Conservation (phyloP, 2,329 filamentous ascomycete species). For the Phaeosphaeriaceae sp. region DNA sequence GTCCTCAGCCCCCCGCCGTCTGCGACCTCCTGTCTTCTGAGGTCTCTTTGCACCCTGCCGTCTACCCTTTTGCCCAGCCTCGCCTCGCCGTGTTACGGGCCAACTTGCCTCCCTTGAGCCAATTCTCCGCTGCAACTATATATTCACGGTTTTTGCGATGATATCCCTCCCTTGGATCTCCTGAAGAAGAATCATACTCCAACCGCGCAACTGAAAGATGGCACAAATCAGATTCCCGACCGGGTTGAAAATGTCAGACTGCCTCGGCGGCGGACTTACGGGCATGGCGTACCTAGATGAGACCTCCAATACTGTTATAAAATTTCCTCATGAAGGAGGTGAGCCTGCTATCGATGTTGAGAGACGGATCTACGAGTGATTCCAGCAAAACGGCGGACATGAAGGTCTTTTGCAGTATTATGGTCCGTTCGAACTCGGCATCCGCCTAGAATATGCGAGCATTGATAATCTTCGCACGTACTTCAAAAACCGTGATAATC, state of each 20-base stretch:
- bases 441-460: conserved; percentile 16
- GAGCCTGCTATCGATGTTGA: conserved; percentile 14
- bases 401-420: conserved; percentile 11
- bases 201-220: conserved; percentile 13
- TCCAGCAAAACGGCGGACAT: conserved; percentile 16
- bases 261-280: conserved; percentile 9
- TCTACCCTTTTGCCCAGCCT: conserved; percentile 9
- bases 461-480: conserved; percentile 5
- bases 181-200: conserved; percentile 13
- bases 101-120: conserved; percentile 11
- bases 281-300: conserved; percentile 15
- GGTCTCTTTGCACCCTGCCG: conserved; percentile 6
- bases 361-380: conserved; percentile 19
- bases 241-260: conserved; percentile 12
- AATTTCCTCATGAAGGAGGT: conserved; percentile 17
- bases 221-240: conserved; percentile 14
- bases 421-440: conserved; percentile 12
- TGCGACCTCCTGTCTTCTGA: conserved; percentile 10
- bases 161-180: conserved; percentile 11
- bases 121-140: conserved; percentile 7
- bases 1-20: conserved; percentile 3
- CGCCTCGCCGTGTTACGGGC: conserved; percentile 6
- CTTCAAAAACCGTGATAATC: conserved; percentile 10
- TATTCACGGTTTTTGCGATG: conserved; percentile 4
- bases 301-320: conserved; percentile 16